Percentiles rank a stretch among this genome's conserved stretches.
These are phyloP conservation scores for Penicillium angulare DNA, from an alignment of 495 filamentous ascomycete genomes.

Conservation along the genomic window DNA sequence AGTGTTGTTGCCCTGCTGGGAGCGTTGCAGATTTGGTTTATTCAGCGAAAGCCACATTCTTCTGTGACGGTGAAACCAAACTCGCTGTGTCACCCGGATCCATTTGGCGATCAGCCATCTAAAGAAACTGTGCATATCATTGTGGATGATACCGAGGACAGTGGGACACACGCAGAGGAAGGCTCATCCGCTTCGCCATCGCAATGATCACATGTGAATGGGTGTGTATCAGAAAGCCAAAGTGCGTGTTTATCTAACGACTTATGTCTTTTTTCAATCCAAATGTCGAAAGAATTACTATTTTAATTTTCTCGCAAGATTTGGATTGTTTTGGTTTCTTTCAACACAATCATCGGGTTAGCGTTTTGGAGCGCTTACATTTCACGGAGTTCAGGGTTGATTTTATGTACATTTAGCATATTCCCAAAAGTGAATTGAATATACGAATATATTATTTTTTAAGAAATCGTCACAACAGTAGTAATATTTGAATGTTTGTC, in stretches of 20 bases:
- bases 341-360: background rate
- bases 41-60: conserved; percentile 51
- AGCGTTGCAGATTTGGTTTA: conserved; percentile 64
- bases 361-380: background rate
- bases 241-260: no score
- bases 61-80: conserved; percentile 35
- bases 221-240: no score
- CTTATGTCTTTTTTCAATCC: no score
- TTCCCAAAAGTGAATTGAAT: no score
- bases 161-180: background rate
- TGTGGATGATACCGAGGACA: conserved; percentile 30
- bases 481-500: no score
- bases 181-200: background rate
- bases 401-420: background rate
- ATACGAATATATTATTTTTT: no score
- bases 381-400: background rate
- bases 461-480: no score
- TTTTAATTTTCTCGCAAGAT: no score
- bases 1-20: conserved; percentile 67
- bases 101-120: conserved; percentile 19
- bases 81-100: conserved; percentile 25
- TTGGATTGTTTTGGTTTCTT: background rate
- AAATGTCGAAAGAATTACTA: no score
- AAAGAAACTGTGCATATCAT: conserved; percentile 40
- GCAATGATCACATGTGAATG: no score